phyloP scores from a whole-genome alignment of 371 early-diverging fungal genomes.

The Actinomortierella wolfii region DNA sequence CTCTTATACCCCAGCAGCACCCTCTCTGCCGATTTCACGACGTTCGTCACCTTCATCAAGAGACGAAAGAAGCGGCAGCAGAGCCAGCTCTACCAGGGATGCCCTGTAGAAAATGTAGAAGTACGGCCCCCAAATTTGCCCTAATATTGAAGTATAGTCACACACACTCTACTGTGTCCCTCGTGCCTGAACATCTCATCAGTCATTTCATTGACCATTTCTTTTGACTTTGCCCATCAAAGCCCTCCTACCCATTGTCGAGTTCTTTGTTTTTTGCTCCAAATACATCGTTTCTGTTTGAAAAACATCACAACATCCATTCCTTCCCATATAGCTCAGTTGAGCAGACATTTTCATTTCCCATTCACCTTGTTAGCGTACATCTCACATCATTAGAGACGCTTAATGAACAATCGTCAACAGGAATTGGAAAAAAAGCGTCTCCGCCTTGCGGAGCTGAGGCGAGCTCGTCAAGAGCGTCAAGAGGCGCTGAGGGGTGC shows the following conservation, averaged over 20 bases:
- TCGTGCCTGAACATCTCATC: too few relatives aligned
- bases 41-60: conserved; percentile 26
- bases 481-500: conserved; percentile 54
- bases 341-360: too few relatives aligned
- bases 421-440: conserved; percentile 91
- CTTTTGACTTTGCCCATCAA: too few relatives aligned
- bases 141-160: too few relatives aligned
- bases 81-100: neutral
- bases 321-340: conserved; percentile 1
- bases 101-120: conserved; percentile 1
- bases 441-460: conserved; percentile 87
- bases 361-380: neutral
- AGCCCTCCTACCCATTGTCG: too few relatives aligned
- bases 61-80: neutral
- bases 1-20: conserved; percentile 38
- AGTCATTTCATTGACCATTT: too few relatives aligned
- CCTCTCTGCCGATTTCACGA: conserved; percentile 34
- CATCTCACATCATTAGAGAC: neutral
- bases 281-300: neutral
- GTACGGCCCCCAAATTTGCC: too few relatives aligned
- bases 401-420: conserved; percentile 70
- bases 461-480: conserved; percentile 84
- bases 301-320: conserved; percentile 1
- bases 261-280: neutral
- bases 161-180: neutral